Conservation (phyloP, 2,329 filamentous ascomycete species). For the Exophiala phaeomuriformis region DNA sequence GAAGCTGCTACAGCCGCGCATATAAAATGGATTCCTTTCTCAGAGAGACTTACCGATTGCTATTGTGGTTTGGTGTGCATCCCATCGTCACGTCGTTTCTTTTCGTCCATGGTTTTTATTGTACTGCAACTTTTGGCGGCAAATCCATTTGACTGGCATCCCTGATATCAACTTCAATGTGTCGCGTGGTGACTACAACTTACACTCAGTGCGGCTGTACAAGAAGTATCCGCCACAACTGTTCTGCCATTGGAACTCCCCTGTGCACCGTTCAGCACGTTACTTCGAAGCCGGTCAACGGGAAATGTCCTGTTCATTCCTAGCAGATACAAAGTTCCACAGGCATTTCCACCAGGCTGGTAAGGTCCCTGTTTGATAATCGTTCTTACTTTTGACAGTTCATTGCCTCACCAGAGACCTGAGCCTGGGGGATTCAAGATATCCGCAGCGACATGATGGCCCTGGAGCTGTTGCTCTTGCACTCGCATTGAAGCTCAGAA, state of each 20-base stretch:
- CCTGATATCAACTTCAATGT: neutral
- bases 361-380: neutral
- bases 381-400: neutral
- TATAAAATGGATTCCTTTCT: too few relatives aligned
- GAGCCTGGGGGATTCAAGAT: neutral
- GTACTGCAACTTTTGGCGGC: neutral
- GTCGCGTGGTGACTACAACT: neutral
- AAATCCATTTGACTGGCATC: neutral
- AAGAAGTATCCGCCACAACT: neutral
- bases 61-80: too few relatives aligned
- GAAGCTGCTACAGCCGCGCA: too few relatives aligned
- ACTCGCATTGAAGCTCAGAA: too few relatives aligned
- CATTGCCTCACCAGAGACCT: neutral
- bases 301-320: neutral
- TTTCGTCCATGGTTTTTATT: neutral
- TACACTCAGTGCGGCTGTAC: neutral
- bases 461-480: neutral
- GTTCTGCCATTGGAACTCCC: neutral
- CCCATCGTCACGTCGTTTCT: neutral
- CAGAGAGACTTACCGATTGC: too few relatives aligned
- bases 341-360: neutral
- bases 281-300: neutral
- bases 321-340: neutral
- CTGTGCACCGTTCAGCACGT: neutral
- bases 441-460: neutral